A percentile compares a stretch with the other conserved stretches of the same genome.
Conservation (phyloP, 208 protist genomes). For the Entamoeba invadens region DNA sequence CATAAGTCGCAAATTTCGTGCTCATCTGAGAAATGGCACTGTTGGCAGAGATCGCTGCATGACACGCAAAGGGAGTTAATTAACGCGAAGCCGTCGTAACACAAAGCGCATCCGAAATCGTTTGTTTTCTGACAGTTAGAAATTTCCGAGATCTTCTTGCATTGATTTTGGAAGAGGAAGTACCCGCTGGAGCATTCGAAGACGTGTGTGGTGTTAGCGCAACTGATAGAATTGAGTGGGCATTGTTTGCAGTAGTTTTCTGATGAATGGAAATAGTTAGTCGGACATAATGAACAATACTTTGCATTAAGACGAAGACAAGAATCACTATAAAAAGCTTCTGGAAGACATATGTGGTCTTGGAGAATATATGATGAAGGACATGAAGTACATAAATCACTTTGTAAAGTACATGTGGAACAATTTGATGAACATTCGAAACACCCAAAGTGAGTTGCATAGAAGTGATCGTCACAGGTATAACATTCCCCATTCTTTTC, state of each 20-base stretch:
- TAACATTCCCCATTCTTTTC: background rate
- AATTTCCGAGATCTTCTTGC: background rate
- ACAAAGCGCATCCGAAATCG: background rate
- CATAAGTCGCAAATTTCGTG: background rate
- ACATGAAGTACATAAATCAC: background rate
- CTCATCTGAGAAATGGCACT: too few relatives aligned
- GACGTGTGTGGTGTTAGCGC: background rate
- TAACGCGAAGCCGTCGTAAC: background rate
- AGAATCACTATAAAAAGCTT: background rate
- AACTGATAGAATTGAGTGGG: too few relatives aligned
- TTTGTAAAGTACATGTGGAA: background rate
- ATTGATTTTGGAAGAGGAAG: background rate
- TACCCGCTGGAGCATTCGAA: background rate
- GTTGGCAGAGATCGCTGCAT: background rate
- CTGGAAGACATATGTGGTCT: background rate
- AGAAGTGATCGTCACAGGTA: background rate
- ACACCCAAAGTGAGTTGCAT: background rate
- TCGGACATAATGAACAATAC: background rate
- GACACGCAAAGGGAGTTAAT: background rate
- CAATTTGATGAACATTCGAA: too few relatives aligned
- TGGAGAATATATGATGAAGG: background rate
- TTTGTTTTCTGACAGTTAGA: background rate
- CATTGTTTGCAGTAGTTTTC: background rate
- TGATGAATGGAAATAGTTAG: background rate
- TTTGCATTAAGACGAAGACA: background rate